Conservation (phyloP, 2,329 filamentous ascomycete species). For the Fusarium incarnatum region DNA sequence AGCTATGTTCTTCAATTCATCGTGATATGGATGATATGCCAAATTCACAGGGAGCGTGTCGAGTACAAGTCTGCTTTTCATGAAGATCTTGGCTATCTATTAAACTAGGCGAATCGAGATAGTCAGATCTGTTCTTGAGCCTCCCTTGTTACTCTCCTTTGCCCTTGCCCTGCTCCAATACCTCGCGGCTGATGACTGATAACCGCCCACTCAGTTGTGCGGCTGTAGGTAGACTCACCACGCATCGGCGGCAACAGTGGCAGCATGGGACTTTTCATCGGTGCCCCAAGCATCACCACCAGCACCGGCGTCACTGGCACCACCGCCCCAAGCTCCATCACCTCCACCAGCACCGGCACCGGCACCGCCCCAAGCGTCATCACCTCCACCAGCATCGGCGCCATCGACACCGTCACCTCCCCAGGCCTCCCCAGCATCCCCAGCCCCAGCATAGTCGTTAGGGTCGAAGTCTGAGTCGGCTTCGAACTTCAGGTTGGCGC, state of each 20-base stretch:
- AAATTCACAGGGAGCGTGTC: neutral
- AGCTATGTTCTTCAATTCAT: neutral
- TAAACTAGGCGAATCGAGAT: slow-evolving; percentile 11
- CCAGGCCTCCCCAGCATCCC: slow-evolving; percentile 39
- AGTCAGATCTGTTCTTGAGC: slow-evolving; percentile 6
- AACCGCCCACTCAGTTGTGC: neutral
- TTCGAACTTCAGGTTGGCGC: slow-evolving; percentile 64
- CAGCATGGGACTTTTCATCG: neutral
- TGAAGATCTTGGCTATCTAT: slow-evolving; percentile 19
- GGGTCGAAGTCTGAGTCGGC: slow-evolving; percentile 66
- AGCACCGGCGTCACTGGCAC: neutral
- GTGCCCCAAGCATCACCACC: neutral
- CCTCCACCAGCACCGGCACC: neutral
- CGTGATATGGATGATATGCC: neutral
- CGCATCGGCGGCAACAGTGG: neutral
- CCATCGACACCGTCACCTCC: neutral
- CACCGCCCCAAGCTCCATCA: neutral
- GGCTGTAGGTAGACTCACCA: slow-evolving; percentile 19
- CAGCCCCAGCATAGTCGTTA: slow-evolving; percentile 48
- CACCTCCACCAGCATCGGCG: neutral
- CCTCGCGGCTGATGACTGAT: neutral
- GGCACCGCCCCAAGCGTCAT: neutral
- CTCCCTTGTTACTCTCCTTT: neutral
- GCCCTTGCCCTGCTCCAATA: neutral
- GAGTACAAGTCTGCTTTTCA: neutral